phyloP scores from a whole-genome alignment of 1,284 basidiomycete genomes.

The Cryptococcus deneoformans region DNA sequence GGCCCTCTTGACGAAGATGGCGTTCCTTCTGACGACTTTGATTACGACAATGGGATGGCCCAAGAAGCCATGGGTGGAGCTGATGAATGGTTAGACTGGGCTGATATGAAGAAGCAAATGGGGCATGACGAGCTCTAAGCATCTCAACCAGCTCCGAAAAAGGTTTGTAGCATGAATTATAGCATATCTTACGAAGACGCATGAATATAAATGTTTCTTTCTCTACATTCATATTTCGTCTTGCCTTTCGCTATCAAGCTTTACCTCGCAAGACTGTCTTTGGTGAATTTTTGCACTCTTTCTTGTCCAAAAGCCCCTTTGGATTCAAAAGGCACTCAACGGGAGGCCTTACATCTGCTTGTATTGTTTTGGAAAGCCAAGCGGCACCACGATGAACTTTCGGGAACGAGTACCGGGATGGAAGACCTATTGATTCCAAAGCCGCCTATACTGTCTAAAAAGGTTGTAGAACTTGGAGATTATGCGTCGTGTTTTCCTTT shows the following conservation, averaged over 20 bases:
- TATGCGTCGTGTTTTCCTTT: conserved; percentile 59
- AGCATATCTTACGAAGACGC: too few relatives aligned
- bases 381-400: background rate
- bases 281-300: background rate
- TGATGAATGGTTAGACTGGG: conserved; percentile 36
- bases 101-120: conserved; percentile 33
- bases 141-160: too few relatives aligned
- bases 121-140: conserved; percentile 43
- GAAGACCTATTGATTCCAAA: too few relatives aligned
- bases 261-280: too few relatives aligned
- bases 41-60: conserved; percentile 8
- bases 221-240: too few relatives aligned
- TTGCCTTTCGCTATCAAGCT: too few relatives aligned
- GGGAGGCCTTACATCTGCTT: background rate
- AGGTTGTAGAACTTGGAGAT: conserved; percentile 3
- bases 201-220: too few relatives aligned
- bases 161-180: too few relatives aligned
- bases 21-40: conserved; percentile 12
- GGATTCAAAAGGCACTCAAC: background rate
- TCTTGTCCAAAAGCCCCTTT: background rate
- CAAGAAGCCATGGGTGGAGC: conserved; percentile 18
- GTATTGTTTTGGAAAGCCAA: background rate
- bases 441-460: background rate
- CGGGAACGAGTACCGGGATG: background rate
- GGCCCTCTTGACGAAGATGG: conserved; percentile 42